Evolutionary conservation across 169 alveolate genomes (phyloP), one percentile per base, ranked within the genome.

Genomic region (Plasmodium malariae): DNA sequence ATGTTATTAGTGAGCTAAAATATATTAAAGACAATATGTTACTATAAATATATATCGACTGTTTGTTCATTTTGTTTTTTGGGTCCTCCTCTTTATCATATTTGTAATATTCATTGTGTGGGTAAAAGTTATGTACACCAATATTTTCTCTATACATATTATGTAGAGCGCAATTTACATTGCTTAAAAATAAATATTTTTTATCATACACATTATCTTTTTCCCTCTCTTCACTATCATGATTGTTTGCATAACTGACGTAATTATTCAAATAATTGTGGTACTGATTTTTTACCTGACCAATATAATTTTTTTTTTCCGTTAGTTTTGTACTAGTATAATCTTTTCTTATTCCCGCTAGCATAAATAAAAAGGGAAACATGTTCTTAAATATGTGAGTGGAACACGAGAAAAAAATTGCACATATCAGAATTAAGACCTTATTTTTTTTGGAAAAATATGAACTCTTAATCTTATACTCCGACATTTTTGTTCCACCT

Each of bases 401-500:
- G 11, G 91, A 83, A 30, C 73, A 83, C 19, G 91, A 67, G 72
- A 83, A 83, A 70, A 83, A 83, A 51, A 83, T 36, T 6, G 67
- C 85, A 37, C 91, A 83, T 54, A 83, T 49, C 57, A 83, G 19
- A 14, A 83, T 19, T 17, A 67, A 5, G 17, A 51, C n/a, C 51
- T 83, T 83, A 43, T 83, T 83, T 55, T 34, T 67, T 11, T 36
- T 17, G 12, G 91, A 83, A 57, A 83, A 83, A 19, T 83, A 83
- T 12, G 69, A 19, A 21, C 91, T 83, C 6, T 62, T 49, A 28
- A 83, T 54, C 36, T 83, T 67, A 43, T 83, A 83, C 72, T 83
- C 91, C 9, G 91, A 83, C 91, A 83, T 83, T 55, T 69, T 67
- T 21, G 19, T n/a, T n/a, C n/a, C n/a, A n/a, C n/a, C n/a, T n/a